Base-by-base conservation (phyloP, 2,329 filamentous ascomycete genomes). In the Blastomyces gilchristii region DNA sequence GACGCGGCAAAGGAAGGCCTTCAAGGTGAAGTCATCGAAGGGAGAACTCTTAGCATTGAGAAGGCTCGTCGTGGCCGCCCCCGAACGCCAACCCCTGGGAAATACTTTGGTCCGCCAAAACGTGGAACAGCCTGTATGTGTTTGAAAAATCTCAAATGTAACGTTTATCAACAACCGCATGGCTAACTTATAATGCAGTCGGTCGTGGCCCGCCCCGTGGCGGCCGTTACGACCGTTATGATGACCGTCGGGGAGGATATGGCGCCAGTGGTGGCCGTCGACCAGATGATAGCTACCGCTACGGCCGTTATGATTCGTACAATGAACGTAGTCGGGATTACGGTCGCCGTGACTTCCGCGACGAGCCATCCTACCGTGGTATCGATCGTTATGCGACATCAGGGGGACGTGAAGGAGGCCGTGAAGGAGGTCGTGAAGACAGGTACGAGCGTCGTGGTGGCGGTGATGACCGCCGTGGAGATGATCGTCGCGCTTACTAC, bases 71-170 rank as follows among this genome's bases (percentile, higher is more conserved):
- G 94, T 77, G 90, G 90, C 74, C 89, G 91, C 69, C 94, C 94
- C 71, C 90, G 94, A 73, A 97, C 93, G 63, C 94, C 94, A 45
- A 99, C 94, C 63, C 94, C 94, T 58, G 94, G 94, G 80, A 97
- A 97, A 81, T 99, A 99, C 84, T 97, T 97, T 74, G 94, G 94
- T 61, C 94, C 94, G 66, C 94, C 94, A 67, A 99, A 99, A 87
- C 85, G 94, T 82, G 92, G 92, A 94, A 81, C 81, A 88, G 80
- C 66, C 54, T 59, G 58, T 47, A 60, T 54, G 22, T 81, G 88
- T 80, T 67, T 58, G 58, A 54, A 25, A 25, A 58, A 34, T 54
- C 62, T 62, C 56, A 54, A 58, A 53, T 18, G 62, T 62, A 58
- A 2, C 39, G 43, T 22, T 18, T 22, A 45, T 25, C 16, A 37